A percentile compares a stretch with the other conserved stretches of the same genome.
phyloP scores from a whole-genome alignment of 805 yeast species.

The Monosporozyma aerobia region DNA sequence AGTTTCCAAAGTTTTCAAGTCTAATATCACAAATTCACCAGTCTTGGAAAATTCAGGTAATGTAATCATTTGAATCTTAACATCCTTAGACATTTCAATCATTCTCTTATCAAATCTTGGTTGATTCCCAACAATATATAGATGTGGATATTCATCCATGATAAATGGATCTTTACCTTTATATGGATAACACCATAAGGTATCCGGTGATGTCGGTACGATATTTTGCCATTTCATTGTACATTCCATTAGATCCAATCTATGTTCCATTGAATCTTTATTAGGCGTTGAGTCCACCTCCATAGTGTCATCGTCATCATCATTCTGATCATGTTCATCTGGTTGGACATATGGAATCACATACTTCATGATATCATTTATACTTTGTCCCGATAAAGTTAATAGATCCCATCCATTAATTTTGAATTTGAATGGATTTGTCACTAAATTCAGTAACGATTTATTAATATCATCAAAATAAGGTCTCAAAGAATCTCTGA shows the following conservation, averaged over 20 bases:
- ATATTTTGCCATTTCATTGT: constrained; percentile 77
- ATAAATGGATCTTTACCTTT: constrained; percentile 71
- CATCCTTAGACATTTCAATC: constrained; percentile 30
- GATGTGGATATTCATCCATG: constrained; percentile 73
- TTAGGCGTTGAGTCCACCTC: not conserved
- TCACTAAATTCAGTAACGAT: constrained; percentile 33
- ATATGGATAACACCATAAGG: constrained; percentile 83
- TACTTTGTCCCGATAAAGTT: constrained; percentile 79
- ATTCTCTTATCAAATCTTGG: constrained; percentile 43
- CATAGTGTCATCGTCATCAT: constrained; percentile 13
- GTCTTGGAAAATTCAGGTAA: constrained; percentile 64
- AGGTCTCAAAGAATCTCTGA: constrained; percentile 36
- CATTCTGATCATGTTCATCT: constrained; percentile 15
- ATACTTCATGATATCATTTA: constrained; percentile 69
- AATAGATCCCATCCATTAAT: constrained; percentile 47
- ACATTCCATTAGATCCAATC: constrained; percentile 51
- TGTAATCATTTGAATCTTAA: constrained; percentile 45
- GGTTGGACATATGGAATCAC: constrained; percentile 31
- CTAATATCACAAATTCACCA: constrained; percentile 55
- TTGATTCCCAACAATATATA: constrained; percentile 82
- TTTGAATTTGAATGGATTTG: constrained; percentile 72
- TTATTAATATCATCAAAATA: constrained; percentile 34
- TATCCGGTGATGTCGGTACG: constrained; percentile 94
- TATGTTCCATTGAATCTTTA: constrained; percentile 20
- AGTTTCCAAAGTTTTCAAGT: constrained; percentile 47